These are phyloP conservation scores for Geranomyces michiganensis DNA, from an alignment of 192 early-diverging fungal genomes.

Conservation along the genomic window DNA sequence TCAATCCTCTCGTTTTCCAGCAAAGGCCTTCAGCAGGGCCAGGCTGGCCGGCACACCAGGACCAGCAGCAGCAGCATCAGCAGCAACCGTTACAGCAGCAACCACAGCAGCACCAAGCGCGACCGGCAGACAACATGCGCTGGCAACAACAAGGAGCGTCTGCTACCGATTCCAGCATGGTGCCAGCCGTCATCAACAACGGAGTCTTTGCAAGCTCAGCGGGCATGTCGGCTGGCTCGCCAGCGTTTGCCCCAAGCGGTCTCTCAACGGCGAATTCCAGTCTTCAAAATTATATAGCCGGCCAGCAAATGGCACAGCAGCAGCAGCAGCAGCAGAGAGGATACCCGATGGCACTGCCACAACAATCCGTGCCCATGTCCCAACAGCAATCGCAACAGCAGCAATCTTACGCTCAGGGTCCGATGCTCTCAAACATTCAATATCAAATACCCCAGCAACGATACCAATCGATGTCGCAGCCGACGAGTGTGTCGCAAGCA, in stretches of 20 bases:
- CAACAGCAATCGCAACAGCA: not conserved
- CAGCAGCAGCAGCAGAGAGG: not conserved
- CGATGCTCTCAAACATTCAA: not conserved
- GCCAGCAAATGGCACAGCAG: not conserved
- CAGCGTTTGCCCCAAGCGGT: not conserved
- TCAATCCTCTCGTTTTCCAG: no score
- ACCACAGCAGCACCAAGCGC: not conserved
- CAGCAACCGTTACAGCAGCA: constrained; percentile 1
- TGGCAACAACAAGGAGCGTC: no score
- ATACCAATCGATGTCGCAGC: not conserved
- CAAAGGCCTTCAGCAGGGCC: no score
- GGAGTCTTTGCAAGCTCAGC: no score
- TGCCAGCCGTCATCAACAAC: no score
- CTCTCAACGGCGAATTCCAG: not conserved
- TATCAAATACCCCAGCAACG: not conserved
- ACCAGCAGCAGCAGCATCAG: not conserved
- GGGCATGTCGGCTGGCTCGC: not conserved
- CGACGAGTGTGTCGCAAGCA: not conserved
- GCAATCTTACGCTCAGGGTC: not conserved
- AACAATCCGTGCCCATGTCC: not conserved
- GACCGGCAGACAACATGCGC: no score
- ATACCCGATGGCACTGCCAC: not conserved
- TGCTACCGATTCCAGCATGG: no score
- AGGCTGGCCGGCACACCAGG: not conserved
- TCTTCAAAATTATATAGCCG: not conserved